Conservation (phyloP, 73 alveolate genomes). For the Tetrahymena elliotti region DNA sequence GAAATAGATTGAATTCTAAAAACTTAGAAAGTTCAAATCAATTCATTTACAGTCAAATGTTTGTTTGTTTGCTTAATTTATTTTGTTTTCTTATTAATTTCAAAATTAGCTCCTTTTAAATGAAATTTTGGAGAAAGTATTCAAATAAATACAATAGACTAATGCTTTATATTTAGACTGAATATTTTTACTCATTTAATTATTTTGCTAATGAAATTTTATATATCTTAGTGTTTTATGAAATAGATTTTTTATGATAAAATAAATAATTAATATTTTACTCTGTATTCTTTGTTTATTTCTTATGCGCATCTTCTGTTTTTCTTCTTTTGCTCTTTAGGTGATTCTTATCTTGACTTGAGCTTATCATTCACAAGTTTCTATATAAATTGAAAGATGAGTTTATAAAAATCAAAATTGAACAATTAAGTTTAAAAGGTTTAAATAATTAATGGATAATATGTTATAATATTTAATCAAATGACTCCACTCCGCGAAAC, state of each 20-base stretch:
- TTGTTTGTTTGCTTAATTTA: background rate
- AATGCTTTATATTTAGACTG: background rate
- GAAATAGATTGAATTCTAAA: background rate
- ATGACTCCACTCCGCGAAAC: conserved; percentile 1
- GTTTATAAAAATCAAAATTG: background rate
- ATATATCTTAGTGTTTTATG: background rate
- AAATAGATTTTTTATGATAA: background rate
- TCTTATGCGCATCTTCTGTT: background rate
- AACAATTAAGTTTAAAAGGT: background rate
- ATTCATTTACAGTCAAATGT: too few species aligned
- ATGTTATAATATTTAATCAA: background rate
- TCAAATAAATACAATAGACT: background rate
- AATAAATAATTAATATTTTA: background rate
- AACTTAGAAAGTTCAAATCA: background rate
- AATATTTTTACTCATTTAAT: too few species aligned
- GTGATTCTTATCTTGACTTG: background rate
- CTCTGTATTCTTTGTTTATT: background rate
- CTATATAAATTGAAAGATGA: background rate
- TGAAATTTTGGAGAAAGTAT: background rate
- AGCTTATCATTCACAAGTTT: background rate
- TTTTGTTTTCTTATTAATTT: too few species aligned
- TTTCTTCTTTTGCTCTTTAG: background rate
- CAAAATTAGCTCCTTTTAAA: background rate
- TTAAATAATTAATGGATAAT: background rate
- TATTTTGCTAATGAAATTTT: background rate